Conservation (phyloP, 345 rosid genomes). For the Fremontodendron californicum region DNA sequence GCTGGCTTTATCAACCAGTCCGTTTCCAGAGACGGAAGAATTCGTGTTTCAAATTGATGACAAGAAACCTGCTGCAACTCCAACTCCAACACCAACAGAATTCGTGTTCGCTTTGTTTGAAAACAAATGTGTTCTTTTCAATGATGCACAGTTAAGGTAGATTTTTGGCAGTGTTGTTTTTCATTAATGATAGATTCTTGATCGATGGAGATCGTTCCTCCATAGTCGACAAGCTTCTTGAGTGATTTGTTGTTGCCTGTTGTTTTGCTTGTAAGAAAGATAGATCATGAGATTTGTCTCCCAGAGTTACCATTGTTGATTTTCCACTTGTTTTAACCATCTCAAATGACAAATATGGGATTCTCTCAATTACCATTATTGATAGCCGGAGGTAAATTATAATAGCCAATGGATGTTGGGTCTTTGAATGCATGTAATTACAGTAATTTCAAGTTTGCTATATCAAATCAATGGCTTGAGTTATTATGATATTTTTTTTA, state of each 20-base stretch:
- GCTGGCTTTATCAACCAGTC: conserved; percentile 33
- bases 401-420: not conserved
- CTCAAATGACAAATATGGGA: not conserved
- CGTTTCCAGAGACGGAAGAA: conserved; percentile 23
- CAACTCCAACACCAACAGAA: not conserved
- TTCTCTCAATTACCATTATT: too few relatives aligned
- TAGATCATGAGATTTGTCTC: not conserved
- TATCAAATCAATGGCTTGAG: not conserved
- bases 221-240: not conserved
- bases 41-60: conserved; percentile 16
- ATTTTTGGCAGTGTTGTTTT: not conserved
- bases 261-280: not conserved
- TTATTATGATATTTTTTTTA: not conserved
- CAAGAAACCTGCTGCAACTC: not conserved
- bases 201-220: not conserved
- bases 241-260: not conserved
- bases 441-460: not conserved
- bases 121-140: conserved; percentile 44
- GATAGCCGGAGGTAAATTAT: too few relatives aligned
- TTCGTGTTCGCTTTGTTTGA: conserved; percentile 36
- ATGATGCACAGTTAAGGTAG: conserved; percentile 17
- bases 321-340: not conserved
- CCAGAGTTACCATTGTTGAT: not conserved
- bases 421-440: not conserved
- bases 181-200: not conserved